Base-by-base conservation (phyloP, 306 rosid genomes). In the Herpetospermum pedunculosum region DNA sequence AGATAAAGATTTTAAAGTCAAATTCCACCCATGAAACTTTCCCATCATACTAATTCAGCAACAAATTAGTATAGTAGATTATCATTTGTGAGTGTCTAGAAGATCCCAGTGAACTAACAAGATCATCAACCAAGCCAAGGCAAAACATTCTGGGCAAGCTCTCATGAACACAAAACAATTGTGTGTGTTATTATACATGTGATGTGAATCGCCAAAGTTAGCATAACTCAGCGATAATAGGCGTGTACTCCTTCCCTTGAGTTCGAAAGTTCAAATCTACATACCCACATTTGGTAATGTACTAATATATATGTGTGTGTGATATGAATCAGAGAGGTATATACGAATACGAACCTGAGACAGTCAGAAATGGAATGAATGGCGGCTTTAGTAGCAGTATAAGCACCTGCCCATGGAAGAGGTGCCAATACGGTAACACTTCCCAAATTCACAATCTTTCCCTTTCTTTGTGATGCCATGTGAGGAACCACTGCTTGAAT, bases 401-500 rank as follows among this genome's bases (percentile, higher is more conserved):
- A 91, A 75, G 78, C 85, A 62, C 98, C 97, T 9, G 86, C 34
- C 96, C 96, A 91, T 7, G 98, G 97, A 79, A 86, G 80, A 68
- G 98, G 87, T 4, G 91, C 88, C 84, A 86, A n/a, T 59, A 80
- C 94, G 70, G 82, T 26, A 46, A 86, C 84, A 73, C 98, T 94
- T 34, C 97, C 96, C 18, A 94, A 4, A 72, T 94, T 91, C 25
- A 86, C 96, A 60, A 91, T 89, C 85, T 87, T 94, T 9, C 98
- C 98, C 54, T 75, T 81, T 69, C 81, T 81, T 80, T 89, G 81
- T 28, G 81, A 71, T 14, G 89, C 92, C 98, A 91, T 94, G 79
- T 89, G 95, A 78, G 97, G 98, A 77, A 85, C 83, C 77, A 87
- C 92, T 38, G 95, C 88, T 83, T 94, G 98, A 78, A 91, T 81